Evolutionary conservation across 139 green algal species (phyloP).

Genomic region (Spirogloea muscicola): DNA sequence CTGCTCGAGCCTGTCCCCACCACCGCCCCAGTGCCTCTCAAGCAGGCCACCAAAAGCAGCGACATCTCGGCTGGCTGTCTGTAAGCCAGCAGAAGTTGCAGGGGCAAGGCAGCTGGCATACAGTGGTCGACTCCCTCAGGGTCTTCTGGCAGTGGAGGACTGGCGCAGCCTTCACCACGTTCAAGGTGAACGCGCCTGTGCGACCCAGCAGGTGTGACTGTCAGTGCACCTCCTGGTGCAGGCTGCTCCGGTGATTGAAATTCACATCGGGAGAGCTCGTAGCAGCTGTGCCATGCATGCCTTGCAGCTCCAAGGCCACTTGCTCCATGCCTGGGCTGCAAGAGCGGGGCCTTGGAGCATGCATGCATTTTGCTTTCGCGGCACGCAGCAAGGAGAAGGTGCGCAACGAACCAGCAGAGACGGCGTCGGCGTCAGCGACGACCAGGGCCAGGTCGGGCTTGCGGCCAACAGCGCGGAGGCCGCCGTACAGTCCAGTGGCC

Average conservation of each 20-base stretch:
- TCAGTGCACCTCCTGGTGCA: too few relatives aligned
- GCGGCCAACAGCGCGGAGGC: slow-evolving; percentile 69
- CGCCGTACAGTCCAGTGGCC: slow-evolving; percentile 76
- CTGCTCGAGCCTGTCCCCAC: slow-evolving; percentile 59
- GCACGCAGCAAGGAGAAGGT: too few relatives aligned
- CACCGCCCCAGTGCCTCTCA: not conserved
- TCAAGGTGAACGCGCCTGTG: slow-evolving; percentile 91
- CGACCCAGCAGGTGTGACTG: too few relatives aligned
- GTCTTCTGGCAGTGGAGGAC: slow-evolving; percentile 89
- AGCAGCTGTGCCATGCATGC: too few relatives aligned
- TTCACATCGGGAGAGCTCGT: too few relatives aligned
- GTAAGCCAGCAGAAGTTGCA: too few relatives aligned
- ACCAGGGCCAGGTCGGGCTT: slow-evolving; percentile 92
- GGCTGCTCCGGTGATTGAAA: too few relatives aligned
- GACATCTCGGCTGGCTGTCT: not conserved
- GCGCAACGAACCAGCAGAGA: slow-evolving; percentile 48
- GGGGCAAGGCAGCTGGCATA: not conserved
- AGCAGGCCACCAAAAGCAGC: not conserved
- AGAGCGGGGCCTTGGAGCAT: too few relatives aligned
- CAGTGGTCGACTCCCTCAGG: slow-evolving; percentile 61
- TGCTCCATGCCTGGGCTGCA: too few relatives aligned
- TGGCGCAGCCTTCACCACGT: slow-evolving; percentile 91
- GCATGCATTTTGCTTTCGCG: too few relatives aligned
- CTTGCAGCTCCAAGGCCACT: too few relatives aligned
- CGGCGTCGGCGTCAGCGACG: slow-evolving; percentile 69